phyloP scores from a whole-genome alignment of 2,329 filamentous ascomycete species.

The Colletotrichum orbiculare region DNA sequence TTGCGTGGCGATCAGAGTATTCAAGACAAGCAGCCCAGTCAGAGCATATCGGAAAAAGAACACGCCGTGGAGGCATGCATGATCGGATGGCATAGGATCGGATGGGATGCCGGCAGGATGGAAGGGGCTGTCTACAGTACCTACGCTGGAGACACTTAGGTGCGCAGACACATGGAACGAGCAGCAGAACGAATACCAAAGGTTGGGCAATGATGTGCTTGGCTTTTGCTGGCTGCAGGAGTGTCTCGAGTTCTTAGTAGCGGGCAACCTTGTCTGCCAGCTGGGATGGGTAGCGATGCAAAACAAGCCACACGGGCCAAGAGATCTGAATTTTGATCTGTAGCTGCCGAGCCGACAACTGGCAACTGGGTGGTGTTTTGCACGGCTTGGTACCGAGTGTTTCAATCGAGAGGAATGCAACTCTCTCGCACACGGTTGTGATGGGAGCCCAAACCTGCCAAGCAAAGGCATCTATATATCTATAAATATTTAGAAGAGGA shows the following conservation, averaged over 20 bases:
- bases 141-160: too few relatives aligned
- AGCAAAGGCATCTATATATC: conserved; percentile 8
- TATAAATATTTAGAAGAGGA: conserved; percentile 12
- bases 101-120: conserved; percentile 2
- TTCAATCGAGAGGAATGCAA: conserved; percentile 26
- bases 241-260: conserved; percentile 1
- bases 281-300: conserved; percentile 10
- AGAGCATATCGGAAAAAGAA: background rate
- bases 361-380: conserved; percentile 10
- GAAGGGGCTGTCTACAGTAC: background rate
- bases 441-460: conserved; percentile 27
- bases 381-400: conserved; percentile 32
- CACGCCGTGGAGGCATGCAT: conserved; percentile 3
- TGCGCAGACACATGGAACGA: background rate
- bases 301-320: conserved; percentile 26
- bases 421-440: conserved; percentile 13
- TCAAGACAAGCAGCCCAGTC: background rate
- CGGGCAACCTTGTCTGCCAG: background rate
- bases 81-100: conserved; percentile 7
- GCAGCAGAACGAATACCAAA: background rate
- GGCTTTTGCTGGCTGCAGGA: background rate
- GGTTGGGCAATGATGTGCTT: conserved; percentile 24
- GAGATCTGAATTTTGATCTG: conserved; percentile 31
- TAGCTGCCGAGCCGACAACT: background rate
- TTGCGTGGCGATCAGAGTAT: conserved; percentile 5